phyloP scores from a whole-genome alignment of 768 basidiomycete species.

The Baorangia bicolor region DNA sequence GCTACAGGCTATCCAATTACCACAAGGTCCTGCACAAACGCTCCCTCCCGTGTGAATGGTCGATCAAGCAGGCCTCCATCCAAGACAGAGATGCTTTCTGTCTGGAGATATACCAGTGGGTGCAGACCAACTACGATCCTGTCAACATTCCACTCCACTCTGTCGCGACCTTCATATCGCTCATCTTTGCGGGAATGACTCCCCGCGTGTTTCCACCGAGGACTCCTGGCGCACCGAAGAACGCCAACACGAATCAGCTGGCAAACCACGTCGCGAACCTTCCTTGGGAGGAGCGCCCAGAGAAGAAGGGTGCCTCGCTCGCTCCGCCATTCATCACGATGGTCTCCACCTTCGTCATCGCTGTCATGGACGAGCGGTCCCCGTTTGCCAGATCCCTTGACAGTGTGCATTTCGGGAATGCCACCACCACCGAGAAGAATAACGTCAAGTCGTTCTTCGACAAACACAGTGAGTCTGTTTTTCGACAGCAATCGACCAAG shows the following conservation, averaged over 20 bases:
- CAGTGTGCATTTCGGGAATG: not conserved
- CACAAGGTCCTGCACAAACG: not conserved
- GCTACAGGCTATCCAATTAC: not conserved
- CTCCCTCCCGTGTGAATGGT: not conserved
- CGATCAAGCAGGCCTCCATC: not conserved
- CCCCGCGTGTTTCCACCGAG: not conserved
- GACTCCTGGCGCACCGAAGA: not conserved
- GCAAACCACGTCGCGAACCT: not conserved
- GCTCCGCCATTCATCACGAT: not conserved
- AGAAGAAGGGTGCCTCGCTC: not conserved
- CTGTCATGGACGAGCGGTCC: not conserved
- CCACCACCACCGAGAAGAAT: not conserved
- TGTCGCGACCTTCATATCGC: not conserved
- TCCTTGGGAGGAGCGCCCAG: not conserved
- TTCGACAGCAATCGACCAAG: too few relatives aligned
- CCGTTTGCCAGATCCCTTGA: not conserved
- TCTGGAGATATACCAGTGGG: not conserved
- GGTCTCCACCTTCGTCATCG: not conserved
- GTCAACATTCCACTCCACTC: not conserved
- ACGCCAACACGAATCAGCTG: not conserved
- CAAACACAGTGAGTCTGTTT: not conserved
- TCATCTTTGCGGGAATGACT: not conserved
- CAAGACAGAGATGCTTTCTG: not conserved
- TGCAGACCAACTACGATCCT: not conserved
- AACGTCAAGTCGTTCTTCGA: not conserved